Evolutionary conservation across 2,329 filamentous ascomycete genomes (phyloP).

Genomic region (Fusarium kyushuense): DNA sequence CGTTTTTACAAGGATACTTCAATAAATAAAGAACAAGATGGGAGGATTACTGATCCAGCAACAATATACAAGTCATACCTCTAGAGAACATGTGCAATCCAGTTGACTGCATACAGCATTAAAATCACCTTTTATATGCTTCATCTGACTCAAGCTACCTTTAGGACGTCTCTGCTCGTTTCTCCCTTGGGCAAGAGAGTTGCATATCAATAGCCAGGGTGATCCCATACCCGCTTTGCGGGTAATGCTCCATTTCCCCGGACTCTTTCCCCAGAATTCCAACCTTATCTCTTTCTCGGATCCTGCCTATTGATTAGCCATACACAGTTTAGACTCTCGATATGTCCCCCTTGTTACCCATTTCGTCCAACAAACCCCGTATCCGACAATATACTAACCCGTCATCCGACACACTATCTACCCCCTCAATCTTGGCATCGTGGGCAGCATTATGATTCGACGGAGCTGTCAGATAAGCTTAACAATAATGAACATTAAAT

Average conservation of each 20-base stretch:
- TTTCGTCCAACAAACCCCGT: conserved; percentile 14
- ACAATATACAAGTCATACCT: neutral
- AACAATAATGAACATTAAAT: neutral
- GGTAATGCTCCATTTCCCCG: conserved; percentile 1
- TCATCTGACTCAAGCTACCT: neutral
- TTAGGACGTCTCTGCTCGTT: neutral
- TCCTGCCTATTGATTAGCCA: neutral
- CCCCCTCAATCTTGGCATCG: conserved; percentile 29
- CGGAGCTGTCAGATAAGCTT: neutral
- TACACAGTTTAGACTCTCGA: neutral
- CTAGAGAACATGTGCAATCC: neutral
- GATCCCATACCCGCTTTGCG: conserved; percentile 9
- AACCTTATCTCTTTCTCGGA: neutral
- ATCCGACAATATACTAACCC: conserved; percentile 7
- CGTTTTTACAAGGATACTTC: rapidly evolving
- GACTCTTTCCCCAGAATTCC: conserved; percentile 7
- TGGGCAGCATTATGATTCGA: neutral
- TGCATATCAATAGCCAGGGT: neutral
- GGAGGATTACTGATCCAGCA: neutral
- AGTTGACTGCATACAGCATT: no score
- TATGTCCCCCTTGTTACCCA: neutral
- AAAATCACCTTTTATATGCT: neutral
- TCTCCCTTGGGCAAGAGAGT: neutral
- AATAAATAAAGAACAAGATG: rapidly evolving
- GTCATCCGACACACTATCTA: conserved; percentile 15